These are phyloP conservation scores for Piper betle DNA, from an alignment of 164 flowering plant genomes.

Conservation along the genomic window DNA sequence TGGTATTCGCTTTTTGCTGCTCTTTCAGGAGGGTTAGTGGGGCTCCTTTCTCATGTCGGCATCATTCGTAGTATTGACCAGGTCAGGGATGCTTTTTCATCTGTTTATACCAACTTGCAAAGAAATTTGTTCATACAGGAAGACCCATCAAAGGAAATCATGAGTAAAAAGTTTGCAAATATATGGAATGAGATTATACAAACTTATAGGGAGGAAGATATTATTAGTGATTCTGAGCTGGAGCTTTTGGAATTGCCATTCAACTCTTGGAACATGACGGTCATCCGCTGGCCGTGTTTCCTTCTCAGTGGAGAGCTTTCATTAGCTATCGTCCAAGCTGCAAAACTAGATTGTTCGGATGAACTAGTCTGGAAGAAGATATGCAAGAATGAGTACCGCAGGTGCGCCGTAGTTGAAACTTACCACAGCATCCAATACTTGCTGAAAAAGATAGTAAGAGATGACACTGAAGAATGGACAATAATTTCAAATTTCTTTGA, in stretches of 20 bases:
- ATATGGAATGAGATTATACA: conserved; percentile 80
- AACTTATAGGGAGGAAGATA: conserved; percentile 73
- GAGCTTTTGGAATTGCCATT: conserved; percentile 80
- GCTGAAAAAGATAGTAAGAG: conserved; percentile 39
- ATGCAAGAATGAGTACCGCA: conserved; percentile 65
- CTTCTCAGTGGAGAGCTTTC: conserved; percentile 79
- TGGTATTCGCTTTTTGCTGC: conserved; percentile 82
- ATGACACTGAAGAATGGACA: conserved; percentile 43
- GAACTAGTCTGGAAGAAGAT: conserved; percentile 53
- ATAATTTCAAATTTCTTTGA: conserved; percentile 41
- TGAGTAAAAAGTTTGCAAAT: conserved; percentile 53
- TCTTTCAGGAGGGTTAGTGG: conserved; percentile 52
- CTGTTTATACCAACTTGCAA: conserved; percentile 83
- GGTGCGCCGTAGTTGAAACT: conserved; percentile 80
- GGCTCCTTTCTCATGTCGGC: conserved; percentile 78
- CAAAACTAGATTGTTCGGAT: conserved; percentile 45
- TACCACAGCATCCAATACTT: conserved; percentile 64
- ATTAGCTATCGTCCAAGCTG: conserved; percentile 72
- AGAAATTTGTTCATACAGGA: conserved; percentile 85
- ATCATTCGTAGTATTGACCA: conserved; percentile 73
- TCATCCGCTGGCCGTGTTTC: conserved; percentile 87
- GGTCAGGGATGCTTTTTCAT: conserved; percentile 77
- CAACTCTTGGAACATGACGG: conserved; percentile 70
- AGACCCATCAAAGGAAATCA: conserved; percentile 20
- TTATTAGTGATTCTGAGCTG: conserved; percentile 61